These are phyloP conservation scores for Kwoniella pini DNA, from an alignment of 768 basidiomycete species.

Conservation along the genomic window DNA sequence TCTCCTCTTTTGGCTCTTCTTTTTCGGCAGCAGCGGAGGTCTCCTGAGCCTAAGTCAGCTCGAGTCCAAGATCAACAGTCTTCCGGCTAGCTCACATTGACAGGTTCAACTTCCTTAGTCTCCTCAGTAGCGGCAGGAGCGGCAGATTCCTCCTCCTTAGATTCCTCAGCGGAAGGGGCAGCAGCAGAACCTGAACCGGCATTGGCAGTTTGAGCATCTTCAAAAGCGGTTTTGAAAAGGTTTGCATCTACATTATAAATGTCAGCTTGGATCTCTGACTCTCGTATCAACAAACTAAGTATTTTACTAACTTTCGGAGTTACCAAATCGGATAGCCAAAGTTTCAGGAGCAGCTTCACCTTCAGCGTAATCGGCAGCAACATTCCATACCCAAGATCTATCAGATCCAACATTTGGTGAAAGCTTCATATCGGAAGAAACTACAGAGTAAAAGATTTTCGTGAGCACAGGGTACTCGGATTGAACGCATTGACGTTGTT, in stretches of 20 bases:
- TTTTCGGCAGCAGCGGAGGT: slow-evolving; percentile 35
- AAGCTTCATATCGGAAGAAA: slow-evolving; percentile 84
- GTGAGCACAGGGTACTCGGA: no score
- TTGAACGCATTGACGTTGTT: no score
- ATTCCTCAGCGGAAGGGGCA: slow-evolving; percentile 42
- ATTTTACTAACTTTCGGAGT: slow-evolving; percentile 76
- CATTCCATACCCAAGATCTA: slow-evolving; percentile 99
- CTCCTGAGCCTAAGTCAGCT: slow-evolving; percentile 23
- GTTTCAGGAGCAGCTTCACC: slow-evolving; percentile 87
- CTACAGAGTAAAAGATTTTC: no score
- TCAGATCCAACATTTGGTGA: slow-evolving; percentile 98
- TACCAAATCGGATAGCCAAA: slow-evolving; percentile 96
- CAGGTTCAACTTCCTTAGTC: slow-evolving; percentile 22
- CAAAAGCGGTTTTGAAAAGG: slow-evolving; percentile 86
- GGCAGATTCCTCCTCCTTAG: slow-evolving; percentile 58
- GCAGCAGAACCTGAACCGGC: slow-evolving; percentile 17
- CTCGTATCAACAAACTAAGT: no score
- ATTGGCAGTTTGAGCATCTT: slow-evolving; percentile 67
- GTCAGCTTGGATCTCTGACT: neutral
- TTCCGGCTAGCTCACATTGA: slow-evolving; percentile 29
- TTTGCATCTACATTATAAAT: slow-evolving; percentile 64
- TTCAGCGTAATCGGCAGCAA: slow-evolving; percentile 91
- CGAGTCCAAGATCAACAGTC: neutral
- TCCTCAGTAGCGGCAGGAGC: slow-evolving; percentile 15
- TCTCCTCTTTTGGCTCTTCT: slow-evolving; percentile 42